A percentile compares a stretch with the other conserved stretches of the same genome.
These are phyloP conservation scores for Trebouxia sp. DNA, from an alignment of 139 green algal genomes.

Conservation along the genomic window DNA sequence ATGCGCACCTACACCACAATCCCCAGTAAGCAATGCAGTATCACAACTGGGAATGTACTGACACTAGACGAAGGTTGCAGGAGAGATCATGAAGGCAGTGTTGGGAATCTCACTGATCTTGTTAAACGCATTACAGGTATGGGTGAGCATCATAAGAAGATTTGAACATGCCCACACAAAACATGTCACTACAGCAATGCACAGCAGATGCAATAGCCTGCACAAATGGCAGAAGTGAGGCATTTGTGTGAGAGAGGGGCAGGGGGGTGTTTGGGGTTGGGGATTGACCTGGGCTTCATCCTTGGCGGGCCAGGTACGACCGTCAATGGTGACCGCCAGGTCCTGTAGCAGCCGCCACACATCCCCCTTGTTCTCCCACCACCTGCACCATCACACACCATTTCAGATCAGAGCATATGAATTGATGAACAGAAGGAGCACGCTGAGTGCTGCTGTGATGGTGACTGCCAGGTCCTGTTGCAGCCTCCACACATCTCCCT, in stretches of 20 bases:
- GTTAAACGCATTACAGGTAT: too few relatives aligned
- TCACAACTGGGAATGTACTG: too few relatives aligned
- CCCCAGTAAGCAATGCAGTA: too few relatives aligned
- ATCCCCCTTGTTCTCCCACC: conserved; percentile 26
- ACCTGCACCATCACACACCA: neutral
- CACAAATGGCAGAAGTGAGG: neutral
- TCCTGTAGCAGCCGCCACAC: conserved; percentile 35
- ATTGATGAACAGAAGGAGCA: too few relatives aligned
- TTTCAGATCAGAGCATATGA: too few relatives aligned
- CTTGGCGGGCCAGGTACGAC: conserved; percentile 23
- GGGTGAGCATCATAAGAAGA: neutral
- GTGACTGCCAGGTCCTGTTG: too few relatives aligned
- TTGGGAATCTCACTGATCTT: too few relatives aligned
- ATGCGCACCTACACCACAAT: conserved; percentile 18
- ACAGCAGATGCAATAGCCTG: neutral
- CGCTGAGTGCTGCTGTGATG: too few relatives aligned
- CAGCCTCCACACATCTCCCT: too few relatives aligned
- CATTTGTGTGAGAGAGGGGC: neutral
- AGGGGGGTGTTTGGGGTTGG: neutral
- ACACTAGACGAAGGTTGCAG: too few relatives aligned
- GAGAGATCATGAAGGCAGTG: too few relatives aligned
- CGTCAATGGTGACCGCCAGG: conserved; percentile 25
- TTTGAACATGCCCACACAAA: neutral
- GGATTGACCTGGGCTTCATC: conserved; percentile 8
- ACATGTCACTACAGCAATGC: neutral